A percentile compares a stretch with the other conserved stretches of the same genome.
Conservation (phyloP, 2,329 filamentous ascomycete species). For the Fusarium buxicola region DNA sequence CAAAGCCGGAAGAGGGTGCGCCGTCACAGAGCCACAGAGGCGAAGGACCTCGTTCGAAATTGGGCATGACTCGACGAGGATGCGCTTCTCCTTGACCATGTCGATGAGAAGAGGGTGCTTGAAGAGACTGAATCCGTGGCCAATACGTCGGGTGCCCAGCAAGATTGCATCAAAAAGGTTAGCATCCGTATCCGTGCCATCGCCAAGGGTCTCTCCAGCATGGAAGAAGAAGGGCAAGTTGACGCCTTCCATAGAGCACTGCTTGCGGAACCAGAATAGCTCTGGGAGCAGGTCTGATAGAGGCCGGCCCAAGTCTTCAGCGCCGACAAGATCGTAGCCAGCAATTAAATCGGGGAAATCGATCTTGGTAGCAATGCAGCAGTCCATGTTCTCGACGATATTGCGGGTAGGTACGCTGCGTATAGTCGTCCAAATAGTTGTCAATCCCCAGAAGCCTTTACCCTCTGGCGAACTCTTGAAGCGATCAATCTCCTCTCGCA, state of each 20-base stretch:
- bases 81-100: constrained; percentile 88
- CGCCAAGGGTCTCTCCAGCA: constrained; percentile 86
- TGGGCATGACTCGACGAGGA: constrained; percentile 89
- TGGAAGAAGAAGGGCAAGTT: constrained; percentile 97
- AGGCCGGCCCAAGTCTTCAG: constrained; percentile 83
- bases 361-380: constrained; percentile 85
- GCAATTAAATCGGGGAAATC: constrained; percentile 82
- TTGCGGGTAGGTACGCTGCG: constrained; percentile 71
- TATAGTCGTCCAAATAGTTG: constrained; percentile 86
- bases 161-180: constrained; percentile 93
- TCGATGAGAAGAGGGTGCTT: constrained; percentile 92
- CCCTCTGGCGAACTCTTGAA: constrained; percentile 81
- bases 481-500: constrained; percentile 80
- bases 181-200: constrained; percentile 76
- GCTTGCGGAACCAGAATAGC: constrained; percentile 93
- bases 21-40: constrained; percentile 79
- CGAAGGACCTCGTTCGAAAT: constrained; percentile 91
- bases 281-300: constrained; percentile 83
- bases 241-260: constrained; percentile 80
- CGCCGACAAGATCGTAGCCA: constrained; percentile 90
- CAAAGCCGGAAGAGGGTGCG: constrained; percentile 85
- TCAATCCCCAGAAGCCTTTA: constrained; percentile 82
- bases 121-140: constrained; percentile 88
- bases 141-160: constrained; percentile 87
- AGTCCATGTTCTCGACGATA: constrained; percentile 85